These are phyloP conservation scores for Tillandsia fasciculata DNA, from an alignment of 176 grass and related monocot species.

Conservation along the genomic window DNA sequence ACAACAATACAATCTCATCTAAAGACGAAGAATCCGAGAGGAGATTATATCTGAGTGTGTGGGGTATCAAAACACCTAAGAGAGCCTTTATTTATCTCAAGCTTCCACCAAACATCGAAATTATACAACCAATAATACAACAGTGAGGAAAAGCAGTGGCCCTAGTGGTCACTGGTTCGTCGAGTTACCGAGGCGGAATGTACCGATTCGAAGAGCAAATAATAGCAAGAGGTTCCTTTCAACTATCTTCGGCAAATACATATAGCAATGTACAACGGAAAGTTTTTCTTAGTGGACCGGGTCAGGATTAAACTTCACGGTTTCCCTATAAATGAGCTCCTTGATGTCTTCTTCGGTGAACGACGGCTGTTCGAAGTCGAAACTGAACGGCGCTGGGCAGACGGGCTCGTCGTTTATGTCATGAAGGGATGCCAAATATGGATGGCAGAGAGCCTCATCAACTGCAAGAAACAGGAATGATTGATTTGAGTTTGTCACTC, in stretches of 20 bases:
- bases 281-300: slow-evolving; percentile 32
- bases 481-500: background rate
- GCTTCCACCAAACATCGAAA: background rate
- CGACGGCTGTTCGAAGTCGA: slow-evolving; percentile 91
- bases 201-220: slow-evolving; percentile 5
- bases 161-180: background rate
- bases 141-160: background rate
- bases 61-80: no score
- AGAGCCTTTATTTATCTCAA: no score
- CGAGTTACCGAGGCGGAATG: background rate
- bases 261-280: slow-evolving; percentile 10
- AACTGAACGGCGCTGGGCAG: slow-evolving; percentile 75
- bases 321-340: slow-evolving; percentile 89
- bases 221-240: background rate
- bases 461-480: slow-evolving; percentile 30
- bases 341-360: slow-evolving; percentile 95
- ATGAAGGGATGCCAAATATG: slow-evolving; percentile 79
- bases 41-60: no score
- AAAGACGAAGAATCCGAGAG: no score
- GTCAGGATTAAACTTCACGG: slow-evolving; percentile 90
- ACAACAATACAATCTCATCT: no score
- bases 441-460: slow-evolving; percentile 73
- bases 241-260: background rate
- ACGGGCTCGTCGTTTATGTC: slow-evolving; percentile 74
- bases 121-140: background rate